Conservation (phyloP, 176 grass and related monocot genomes). For the Ensete ventricosum region DNA sequence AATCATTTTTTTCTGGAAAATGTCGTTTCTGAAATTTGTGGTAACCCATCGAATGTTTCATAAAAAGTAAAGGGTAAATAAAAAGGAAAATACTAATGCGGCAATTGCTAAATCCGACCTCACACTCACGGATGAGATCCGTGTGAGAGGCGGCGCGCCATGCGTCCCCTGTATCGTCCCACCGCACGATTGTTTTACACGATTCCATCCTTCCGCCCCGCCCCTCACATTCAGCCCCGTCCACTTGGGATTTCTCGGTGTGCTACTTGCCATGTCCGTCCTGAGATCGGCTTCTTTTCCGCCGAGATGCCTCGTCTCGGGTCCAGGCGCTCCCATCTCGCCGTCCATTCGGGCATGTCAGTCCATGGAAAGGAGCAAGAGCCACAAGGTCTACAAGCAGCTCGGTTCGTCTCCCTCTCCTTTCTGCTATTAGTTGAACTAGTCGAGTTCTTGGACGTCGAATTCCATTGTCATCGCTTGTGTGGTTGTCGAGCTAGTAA, state of each 20-base stretch:
- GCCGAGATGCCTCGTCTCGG: background rate
- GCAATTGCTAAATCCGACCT: background rate
- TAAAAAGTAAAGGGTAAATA: too few relatives aligned
- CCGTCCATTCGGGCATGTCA: constrained; percentile 1
- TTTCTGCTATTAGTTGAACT: background rate
- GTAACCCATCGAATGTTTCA: too few relatives aligned
- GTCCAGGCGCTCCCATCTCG: background rate
- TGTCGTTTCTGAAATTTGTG: too few relatives aligned
- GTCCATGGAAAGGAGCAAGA: constrained; percentile 6
- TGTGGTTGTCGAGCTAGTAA: background rate
- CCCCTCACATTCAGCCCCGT: background rate
- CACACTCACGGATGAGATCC: background rate
- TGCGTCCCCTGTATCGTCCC: background rate
- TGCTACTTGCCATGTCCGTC: background rate
- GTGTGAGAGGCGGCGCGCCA: background rate
- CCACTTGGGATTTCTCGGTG: too few relatives aligned
- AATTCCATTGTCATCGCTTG: background rate
- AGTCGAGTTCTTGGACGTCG: background rate
- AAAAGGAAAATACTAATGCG: too few relatives aligned
- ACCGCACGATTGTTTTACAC: background rate
- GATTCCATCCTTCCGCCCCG: background rate
- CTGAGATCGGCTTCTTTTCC: background rate
- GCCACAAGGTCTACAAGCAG: constrained; percentile 12
- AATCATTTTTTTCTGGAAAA: too few relatives aligned
- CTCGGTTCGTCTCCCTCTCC: constrained; percentile 3